A percentile compares a stretch with the other conserved stretches of the same genome.
Evolutionary conservation across 441 rosid genomes (phyloP).

Genomic region (Euphorbia schlechtendalii): DNA sequence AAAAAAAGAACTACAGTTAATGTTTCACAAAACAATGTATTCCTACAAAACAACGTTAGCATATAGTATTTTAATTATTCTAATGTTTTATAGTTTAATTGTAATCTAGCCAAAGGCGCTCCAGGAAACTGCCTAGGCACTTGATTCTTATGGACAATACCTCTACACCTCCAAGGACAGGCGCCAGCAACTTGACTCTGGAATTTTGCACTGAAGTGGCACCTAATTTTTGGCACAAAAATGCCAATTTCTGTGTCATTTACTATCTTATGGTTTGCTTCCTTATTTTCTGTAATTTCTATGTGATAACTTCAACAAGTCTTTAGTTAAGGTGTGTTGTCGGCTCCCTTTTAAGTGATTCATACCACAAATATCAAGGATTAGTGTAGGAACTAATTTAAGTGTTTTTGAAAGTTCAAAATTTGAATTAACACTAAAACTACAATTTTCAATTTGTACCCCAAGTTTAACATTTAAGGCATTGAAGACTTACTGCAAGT

Average conservation of each 20-base stretch:
- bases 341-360: not conserved
- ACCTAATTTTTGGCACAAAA: not conserved
- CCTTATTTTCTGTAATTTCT: not conserved
- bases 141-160: not conserved
- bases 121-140: not conserved
- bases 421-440: too few species aligned
- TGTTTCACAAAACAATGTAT: not conserved
- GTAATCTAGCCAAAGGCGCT: not conserved
- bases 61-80: not conserved
- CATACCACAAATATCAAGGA: not conserved
- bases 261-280: not conserved
- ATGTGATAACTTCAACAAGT: not conserved
- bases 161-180: not conserved
- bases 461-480: not conserved
- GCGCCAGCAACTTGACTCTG: not conserved
- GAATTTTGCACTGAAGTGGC: not conserved
- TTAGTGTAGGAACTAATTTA: not conserved
- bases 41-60: not conserved
- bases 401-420: not conserved
- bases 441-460: not conserved
- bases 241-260: too few species aligned
- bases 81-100: not conserved
- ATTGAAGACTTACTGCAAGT: not conserved
- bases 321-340: not conserved
- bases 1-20: not conserved